These are phyloP conservation scores for Zygosaccharomyces pseudorouxii DNA, from an alignment of 805 yeast genomes.

Conservation along the genomic window DNA sequence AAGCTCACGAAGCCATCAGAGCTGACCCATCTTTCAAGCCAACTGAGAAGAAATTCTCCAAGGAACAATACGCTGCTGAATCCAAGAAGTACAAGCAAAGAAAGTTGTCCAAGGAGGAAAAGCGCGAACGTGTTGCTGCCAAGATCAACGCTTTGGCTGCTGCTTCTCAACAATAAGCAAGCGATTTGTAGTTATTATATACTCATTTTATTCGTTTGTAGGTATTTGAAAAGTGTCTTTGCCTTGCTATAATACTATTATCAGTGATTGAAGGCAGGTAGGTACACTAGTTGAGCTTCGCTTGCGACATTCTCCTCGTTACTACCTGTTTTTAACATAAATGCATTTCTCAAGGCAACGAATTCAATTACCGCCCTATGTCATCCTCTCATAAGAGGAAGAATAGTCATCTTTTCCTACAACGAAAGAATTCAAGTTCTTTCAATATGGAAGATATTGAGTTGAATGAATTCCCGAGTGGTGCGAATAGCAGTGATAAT, in stretches of 20 bases:
- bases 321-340: not conserved
- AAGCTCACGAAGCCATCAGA: conserved; percentile 95
- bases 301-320: not conserved
- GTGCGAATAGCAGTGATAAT: not conserved
- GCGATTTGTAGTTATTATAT: not conserved
- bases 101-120: conserved; percentile 89
- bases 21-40: conserved; percentile 90
- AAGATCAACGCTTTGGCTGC: conserved; percentile 88
- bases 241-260: not conserved
- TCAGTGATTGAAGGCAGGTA: not conserved
- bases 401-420: conserved; percentile 29
- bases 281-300: not conserved
- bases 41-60: conserved; percentile 88
- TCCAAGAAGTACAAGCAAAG: conserved; percentile 85
- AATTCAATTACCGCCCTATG: not conserved
- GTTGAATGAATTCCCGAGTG: conserved; percentile 1
- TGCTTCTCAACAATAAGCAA: conserved; percentile 6
- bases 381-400: conserved; percentile 27
- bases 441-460: conserved; percentile 15
- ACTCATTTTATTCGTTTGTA: conserved; percentile 1
- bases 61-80: conserved; percentile 96
- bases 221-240: not conserved
- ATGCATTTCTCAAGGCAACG: not conserved
- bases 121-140: conserved; percentile 81
- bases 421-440: conserved; percentile 27